These are phyloP conservation scores for Tetrahymena elliotti DNA, from an alignment of 73 alveolate genomes.

Conservation along the genomic window DNA sequence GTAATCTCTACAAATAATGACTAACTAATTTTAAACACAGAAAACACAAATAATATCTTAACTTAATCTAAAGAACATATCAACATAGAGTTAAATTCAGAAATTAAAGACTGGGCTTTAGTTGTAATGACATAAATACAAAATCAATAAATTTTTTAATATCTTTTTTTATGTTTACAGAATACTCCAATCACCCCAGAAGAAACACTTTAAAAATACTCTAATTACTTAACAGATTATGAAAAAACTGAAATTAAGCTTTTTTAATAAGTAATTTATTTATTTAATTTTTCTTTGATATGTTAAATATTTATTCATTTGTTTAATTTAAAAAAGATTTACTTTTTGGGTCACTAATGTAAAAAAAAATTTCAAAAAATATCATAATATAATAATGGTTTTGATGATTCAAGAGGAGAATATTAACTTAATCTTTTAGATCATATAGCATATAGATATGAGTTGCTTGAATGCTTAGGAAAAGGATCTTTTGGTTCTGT, in stretches of 20 bases:
- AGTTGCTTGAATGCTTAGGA: constrained; percentile 75
- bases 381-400: constrained; percentile 50
- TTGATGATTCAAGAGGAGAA: constrained; percentile 80
- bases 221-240: neutral
- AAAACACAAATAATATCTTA: neutral
- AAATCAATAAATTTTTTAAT: too few species aligned
- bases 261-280: neutral
- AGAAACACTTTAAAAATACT: neutral
- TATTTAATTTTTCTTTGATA: neutral
- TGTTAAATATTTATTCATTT: neutral
- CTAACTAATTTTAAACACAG: neutral
- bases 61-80: neutral
- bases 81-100: neutral
- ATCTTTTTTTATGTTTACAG: neutral
- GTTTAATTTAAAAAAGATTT: neutral
- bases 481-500: constrained; percentile 92
- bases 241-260: neutral
- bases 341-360: neutral
- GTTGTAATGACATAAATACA: too few species aligned
- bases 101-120: neutral
- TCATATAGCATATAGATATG: constrained; percentile 77
- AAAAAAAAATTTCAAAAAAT: neutral
- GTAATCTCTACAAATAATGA: neutral
- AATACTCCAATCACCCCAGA: neutral
- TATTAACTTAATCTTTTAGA: constrained; percentile 63